Percentiles rank a stretch among this genome's conserved stretches.
Evolutionary conservation across 768 basidiomycete species (phyloP).

Genomic region (Phaeolepiota aurea): DNA sequence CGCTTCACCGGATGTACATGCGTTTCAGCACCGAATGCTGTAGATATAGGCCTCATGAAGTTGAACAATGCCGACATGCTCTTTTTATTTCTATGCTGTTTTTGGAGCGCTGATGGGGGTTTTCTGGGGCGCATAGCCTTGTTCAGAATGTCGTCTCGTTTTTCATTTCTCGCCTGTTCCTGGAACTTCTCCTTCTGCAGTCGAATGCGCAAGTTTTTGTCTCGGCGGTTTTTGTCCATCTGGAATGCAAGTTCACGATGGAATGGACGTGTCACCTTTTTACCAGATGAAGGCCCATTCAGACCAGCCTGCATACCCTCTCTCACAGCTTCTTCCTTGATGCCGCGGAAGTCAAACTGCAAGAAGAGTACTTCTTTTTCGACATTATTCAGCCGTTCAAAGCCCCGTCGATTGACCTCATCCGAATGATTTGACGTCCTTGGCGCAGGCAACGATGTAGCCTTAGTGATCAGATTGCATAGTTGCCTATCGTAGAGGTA

Average conservation of each 20-base stretch:
- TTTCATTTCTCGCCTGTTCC: conserved; percentile 66
- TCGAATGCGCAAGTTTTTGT: conserved; percentile 59
- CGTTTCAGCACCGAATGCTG: conserved; percentile 67
- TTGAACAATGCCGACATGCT: conserved; percentile 82
- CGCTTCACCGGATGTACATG: conserved; percentile 37
- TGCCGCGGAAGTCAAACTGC: conserved; percentile 62
- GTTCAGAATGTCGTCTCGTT: conserved; percentile 67
- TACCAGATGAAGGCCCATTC: conserved; percentile 36
- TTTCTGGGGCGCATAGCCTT: conserved; percentile 63
- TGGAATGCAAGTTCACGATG: conserved; percentile 54
- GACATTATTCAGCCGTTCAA: conserved; percentile 69
- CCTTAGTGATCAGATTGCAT: conserved; percentile 53
- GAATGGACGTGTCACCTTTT: conserved; percentile 58
- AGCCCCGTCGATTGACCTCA: conserved; percentile 55
- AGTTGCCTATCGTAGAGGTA: conserved; percentile 45
- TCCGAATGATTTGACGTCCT: conserved; percentile 39
- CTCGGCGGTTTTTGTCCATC: conserved; percentile 77
- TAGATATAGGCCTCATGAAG: conserved; percentile 85
- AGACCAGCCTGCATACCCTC: conserved; percentile 44
- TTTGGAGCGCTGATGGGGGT: conserved; percentile 38
- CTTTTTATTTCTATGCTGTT: conserved; percentile 81
- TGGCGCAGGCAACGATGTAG: conserved; percentile 32
- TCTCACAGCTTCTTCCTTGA: conserved; percentile 68
- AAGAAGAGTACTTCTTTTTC: conserved; percentile 56
- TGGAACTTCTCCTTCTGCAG: conserved; percentile 68